phyloP scores from a whole-genome alignment of 177 flowering plant species.

The Vitis hybrid region DNA sequence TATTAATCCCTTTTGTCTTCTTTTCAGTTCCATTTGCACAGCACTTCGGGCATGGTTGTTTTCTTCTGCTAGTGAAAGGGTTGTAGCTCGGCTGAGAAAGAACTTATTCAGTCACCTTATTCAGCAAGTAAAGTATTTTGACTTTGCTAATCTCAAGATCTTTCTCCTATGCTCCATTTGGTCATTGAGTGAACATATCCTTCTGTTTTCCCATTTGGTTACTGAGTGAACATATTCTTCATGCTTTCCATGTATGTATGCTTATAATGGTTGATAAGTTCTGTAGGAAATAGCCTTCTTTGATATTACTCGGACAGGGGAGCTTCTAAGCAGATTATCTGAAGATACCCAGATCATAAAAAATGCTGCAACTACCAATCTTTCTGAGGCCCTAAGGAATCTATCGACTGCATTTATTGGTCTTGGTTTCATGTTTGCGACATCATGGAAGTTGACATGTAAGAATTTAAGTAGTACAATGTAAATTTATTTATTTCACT shows the following conservation, averaged over 20 bases:
- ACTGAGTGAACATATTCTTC: neutral
- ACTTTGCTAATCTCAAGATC: neutral
- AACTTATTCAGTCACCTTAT: constrained; percentile 80
- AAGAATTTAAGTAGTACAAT: constrained; percentile 16
- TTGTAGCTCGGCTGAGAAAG: constrained; percentile 89
- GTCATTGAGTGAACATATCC: neutral
- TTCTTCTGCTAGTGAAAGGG: constrained; percentile 94
- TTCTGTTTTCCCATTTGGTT: constrained; percentile 3
- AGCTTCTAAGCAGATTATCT: constrained; percentile 93
- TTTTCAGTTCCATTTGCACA: constrained; percentile 72
- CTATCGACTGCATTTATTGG: constrained; percentile 83
- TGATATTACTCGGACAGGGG: constrained; percentile 95
- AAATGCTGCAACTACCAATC: constrained; percentile 96
- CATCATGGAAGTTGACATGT: constrained; percentile 98
- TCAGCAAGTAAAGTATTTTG: constrained; percentile 48
- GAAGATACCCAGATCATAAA: constrained; percentile 98
- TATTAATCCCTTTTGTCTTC: constrained; percentile 2
- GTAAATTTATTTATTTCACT: neutral
- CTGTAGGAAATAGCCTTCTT: constrained; percentile 48
- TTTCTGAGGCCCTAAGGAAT: constrained; percentile 88
- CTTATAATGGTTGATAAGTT: neutral
- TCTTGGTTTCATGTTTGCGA: constrained; percentile 83
- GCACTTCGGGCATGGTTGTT: constrained; percentile 94
- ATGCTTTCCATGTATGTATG: neutral
- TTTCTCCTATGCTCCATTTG: neutral